phyloP scores from a whole-genome alignment of 139 green algal species.

The Coccomyxa sp. region DNA sequence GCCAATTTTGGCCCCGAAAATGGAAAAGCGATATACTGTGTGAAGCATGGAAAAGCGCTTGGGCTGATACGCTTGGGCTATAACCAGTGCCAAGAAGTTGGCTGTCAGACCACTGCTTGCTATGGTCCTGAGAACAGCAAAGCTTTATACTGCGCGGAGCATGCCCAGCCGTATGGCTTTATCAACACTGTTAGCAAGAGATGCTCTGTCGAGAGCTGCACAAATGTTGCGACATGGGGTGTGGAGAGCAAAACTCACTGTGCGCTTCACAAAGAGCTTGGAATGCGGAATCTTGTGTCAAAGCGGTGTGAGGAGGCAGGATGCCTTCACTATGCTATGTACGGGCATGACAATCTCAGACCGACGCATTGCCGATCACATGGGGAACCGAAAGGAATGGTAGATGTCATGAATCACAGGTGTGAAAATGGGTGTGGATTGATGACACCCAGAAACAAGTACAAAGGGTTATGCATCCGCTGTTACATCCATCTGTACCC shows the following conservation, averaged over 20 bases:
- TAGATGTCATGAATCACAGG: not conserved
- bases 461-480: not conserved
- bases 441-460: not conserved
- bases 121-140: not conserved
- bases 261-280: not conserved
- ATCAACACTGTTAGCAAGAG: not conserved
- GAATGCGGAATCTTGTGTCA: not conserved
- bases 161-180: not conserved
- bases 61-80: too few species aligned
- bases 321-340: not conserved
- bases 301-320: not conserved
- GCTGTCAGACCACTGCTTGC: not conserved
- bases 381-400: not conserved
- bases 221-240: not conserved
- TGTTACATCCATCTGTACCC: constrained; percentile 1
- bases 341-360: not conserved
- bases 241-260: not conserved
- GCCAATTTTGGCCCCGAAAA: not conserved
- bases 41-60: not conserved
- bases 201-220: not conserved
- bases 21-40: not conserved
- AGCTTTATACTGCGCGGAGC: not conserved
- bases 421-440: not conserved
- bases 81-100: too few species aligned
- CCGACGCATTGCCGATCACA: not conserved